Conservation (phyloP, 805 yeast genomes). For the Ascoidea rubescens region DNA sequence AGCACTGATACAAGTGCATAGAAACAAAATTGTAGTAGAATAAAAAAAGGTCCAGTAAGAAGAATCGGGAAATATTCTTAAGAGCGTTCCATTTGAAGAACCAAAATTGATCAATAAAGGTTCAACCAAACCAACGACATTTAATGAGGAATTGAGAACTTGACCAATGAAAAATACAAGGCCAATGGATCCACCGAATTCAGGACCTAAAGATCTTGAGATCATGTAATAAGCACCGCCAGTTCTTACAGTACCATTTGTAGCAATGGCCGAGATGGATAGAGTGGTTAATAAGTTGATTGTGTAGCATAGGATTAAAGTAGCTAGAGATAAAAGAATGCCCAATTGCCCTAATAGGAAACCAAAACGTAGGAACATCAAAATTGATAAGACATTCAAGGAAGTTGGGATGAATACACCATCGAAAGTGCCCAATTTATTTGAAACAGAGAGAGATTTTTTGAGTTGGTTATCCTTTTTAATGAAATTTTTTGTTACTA, state of each 20-base stretch:
- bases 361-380: conserved; percentile 93
- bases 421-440: conserved; percentile 63
- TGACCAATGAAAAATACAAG: conserved; percentile 91
- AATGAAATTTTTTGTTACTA: no score
- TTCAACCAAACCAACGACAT: conserved; percentile 91
- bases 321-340: conserved; percentile 54
- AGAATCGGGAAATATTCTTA: conserved; percentile 50
- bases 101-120: conserved; percentile 80
- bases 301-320: conserved; percentile 59
- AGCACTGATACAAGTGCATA: conserved; percentile 64
- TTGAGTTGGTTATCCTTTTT: no score
- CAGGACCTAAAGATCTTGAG: conserved; percentile 89
- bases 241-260: conserved; percentile 94
- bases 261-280: conserved; percentile 89
- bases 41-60: conserved; percentile 57
- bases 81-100: conserved; percentile 33
- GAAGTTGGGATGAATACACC: conserved; percentile 95
- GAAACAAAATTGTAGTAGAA: conserved; percentile 51
- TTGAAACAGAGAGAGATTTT: background rate
- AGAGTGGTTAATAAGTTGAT: conserved; percentile 78
- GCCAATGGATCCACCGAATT: conserved; percentile 97
- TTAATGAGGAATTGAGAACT: conserved; percentile 79
- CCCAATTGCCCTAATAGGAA: conserved; percentile 95
- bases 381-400: conserved; percentile 79
- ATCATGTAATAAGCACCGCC: conserved; percentile 99